phyloP scores from a whole-genome alignment of 129 eudicot species.

The Saposhnikovia divaricata region DNA sequence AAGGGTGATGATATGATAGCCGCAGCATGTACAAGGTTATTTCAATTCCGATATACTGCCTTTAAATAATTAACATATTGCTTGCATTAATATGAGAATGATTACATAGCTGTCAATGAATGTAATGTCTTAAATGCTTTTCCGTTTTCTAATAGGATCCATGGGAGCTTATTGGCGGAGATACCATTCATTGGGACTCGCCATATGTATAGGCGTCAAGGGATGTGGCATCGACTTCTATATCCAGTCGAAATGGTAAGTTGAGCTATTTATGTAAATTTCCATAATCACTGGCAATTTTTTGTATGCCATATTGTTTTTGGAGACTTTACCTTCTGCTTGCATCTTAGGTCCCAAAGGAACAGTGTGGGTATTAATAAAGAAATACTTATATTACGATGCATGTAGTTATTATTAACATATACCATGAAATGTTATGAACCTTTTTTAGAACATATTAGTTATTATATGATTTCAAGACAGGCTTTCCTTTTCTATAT shows the following conservation, averaged over 20 bases:
- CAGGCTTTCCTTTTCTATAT: not conserved
- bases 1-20: slow-evolving; percentile 66
- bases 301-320: not conserved
- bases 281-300: not conserved
- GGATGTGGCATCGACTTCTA: slow-evolving; percentile 87
- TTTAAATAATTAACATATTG: not conserved
- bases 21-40: slow-evolving; percentile 77
- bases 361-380: not conserved
- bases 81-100: not conserved
- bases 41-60: slow-evolving; percentile 1
- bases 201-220: too few species aligned
- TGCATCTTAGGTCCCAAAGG: not conserved
- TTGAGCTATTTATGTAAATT: not conserved
- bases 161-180: too few species aligned
- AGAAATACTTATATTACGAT: not conserved
- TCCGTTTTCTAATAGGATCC: too few species aligned
- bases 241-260: slow-evolving; percentile 73
- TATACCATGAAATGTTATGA: not conserved
- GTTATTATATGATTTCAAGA: not conserved
- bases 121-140: not conserved
- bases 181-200: too few species aligned
- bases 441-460: not conserved
- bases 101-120: not conserved
- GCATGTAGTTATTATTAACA: not conserved
- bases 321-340: not conserved